These are phyloP conservation scores for Sicyos baderoa DNA, from an alignment of 306 rosid species.

Conservation along the genomic window DNA sequence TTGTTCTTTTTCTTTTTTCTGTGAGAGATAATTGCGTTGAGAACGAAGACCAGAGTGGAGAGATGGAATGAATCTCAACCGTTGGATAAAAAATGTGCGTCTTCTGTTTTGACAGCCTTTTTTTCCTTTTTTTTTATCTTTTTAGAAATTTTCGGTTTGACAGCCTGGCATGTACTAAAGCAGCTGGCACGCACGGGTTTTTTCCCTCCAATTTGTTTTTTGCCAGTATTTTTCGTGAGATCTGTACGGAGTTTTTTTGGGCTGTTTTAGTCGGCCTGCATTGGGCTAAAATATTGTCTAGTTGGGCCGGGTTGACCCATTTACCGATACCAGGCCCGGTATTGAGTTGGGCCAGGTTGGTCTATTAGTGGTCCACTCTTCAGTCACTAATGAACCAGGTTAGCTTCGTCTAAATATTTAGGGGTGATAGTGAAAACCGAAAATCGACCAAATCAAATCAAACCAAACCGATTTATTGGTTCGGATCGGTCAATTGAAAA, in stretches of 20 bases:
- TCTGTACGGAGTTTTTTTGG: neutral
- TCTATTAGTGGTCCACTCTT: neutral
- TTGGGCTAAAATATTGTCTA: neutral
- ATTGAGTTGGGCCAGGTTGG: too few species aligned
- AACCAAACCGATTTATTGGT: too few species aligned
- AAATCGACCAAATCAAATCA: too few species aligned
- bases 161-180: constrained; percentile 20
- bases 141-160: constrained; percentile 2
- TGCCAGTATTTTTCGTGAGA: neutral
- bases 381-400: neutral
- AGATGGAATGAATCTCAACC: neutral
- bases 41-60: neutral
- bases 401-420: neutral
- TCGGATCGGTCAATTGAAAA: too few species aligned
- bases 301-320: neutral
- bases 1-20: neutral
- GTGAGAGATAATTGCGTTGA: constrained; percentile 17
- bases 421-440: too few species aligned
- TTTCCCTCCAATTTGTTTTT: too few species aligned
- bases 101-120: constrained; percentile 13
- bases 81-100: constrained; percentile 16
- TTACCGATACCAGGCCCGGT: neutral
- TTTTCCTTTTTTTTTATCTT: neutral
- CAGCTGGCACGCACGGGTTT: constrained; percentile 18
- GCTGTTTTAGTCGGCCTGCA: neutral